Evolutionary conservation across 202 grass and related monocot genomes (phyloP), one percentile per base, ranked within the genome.

Genomic region (Digitaria exilis): DNA sequence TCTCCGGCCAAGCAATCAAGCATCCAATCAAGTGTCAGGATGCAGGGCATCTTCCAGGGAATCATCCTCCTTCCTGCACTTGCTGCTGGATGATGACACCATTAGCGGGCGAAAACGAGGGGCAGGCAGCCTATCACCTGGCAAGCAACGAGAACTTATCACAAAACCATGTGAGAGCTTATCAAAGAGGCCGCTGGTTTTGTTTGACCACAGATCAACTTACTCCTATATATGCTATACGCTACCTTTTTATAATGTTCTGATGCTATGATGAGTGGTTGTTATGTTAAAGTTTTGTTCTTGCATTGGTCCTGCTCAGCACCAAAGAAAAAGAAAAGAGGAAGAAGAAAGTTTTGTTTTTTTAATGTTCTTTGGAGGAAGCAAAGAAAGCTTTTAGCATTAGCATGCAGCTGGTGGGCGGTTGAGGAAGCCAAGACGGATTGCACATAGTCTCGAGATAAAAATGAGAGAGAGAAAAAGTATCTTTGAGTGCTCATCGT

Each of bases 391-490:
- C n/a, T 7, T 78, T 63, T 64, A 29, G 26, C 15, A 4, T 28
- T n/a, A n/a, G n/a, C n/a, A 16, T 29, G 28, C 22, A 29, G 13
- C 11, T 21, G 69, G 49, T 29, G 66, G 65, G 35, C 17, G 22
- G 50, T 42, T 43, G 62, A 60, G 85, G 82, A 69, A 84, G 70
- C 70, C 82, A 64, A 84, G 54, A 57, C 45, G 77, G 71, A 89
- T 65, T 64, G 34, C 77, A 85, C 62, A 51, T 21, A 69, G 51
- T 60, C n/a, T 76, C 34, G 4, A 15, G 13, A 64, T 19, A 42
- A 58, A 73, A 73, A 67, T 41, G n/a, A 25, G 26, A 24, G 1
- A 7, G 12, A 24, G n/a, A 13, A 3, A 39, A 25, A 7, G 26
- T 0, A 1, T 29, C 42, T 19, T 52, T 42, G 17, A 2, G 37